phyloP scores from a whole-genome alignment of 495 filamentous ascomycete species.

The Penicillium alfredii region DNA sequence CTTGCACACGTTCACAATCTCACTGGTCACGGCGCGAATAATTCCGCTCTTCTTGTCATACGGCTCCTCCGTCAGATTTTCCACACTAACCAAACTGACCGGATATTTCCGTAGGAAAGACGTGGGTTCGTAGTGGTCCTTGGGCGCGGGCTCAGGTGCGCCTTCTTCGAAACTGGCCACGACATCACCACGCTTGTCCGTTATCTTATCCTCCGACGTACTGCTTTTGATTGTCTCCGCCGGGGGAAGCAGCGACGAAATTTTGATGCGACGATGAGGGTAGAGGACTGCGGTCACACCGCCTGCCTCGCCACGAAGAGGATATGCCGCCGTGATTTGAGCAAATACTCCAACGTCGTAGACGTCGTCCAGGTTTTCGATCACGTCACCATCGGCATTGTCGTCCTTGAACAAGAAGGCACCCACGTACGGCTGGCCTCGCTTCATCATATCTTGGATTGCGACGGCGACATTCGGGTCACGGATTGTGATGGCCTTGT shows the following conservation, averaged over 20 bases:
- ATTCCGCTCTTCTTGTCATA: constrained; percentile 82
- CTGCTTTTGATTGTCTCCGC: constrained; percentile 36
- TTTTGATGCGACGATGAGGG: constrained; percentile 89
- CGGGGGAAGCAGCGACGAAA: constrained; percentile 73
- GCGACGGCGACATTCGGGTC: constrained; percentile 83
- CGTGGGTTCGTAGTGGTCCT: constrained; percentile 72
- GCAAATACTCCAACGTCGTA: constrained; percentile 96
- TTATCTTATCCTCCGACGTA: constrained; percentile 50
- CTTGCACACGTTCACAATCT: constrained; percentile 98
- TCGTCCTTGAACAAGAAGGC: constrained; percentile 97
- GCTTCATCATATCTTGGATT: constrained; percentile 92
- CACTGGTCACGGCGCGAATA: constrained; percentile 85
- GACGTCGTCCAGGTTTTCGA: constrained; percentile 80
- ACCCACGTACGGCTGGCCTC: constrained; percentile 97
- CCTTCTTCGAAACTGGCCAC: constrained; percentile 95
- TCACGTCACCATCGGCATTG: constrained; percentile 82
- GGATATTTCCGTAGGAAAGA: constrained; percentile 85
- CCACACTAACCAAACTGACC: constrained; percentile 89
- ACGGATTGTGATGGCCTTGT: constrained; percentile 94
- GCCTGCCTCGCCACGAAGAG: constrained; percentile 69
- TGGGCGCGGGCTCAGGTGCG: constrained; percentile 36
- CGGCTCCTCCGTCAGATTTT: constrained; percentile 82
- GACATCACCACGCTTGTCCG: constrained; percentile 81
- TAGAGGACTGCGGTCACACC: constrained; percentile 90
- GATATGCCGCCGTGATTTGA: constrained; percentile 92